These are phyloP conservation scores for Microstroma glucosiphilum DNA, from an alignment of 1,284 basidiomycete species.

Conservation along the genomic window DNA sequence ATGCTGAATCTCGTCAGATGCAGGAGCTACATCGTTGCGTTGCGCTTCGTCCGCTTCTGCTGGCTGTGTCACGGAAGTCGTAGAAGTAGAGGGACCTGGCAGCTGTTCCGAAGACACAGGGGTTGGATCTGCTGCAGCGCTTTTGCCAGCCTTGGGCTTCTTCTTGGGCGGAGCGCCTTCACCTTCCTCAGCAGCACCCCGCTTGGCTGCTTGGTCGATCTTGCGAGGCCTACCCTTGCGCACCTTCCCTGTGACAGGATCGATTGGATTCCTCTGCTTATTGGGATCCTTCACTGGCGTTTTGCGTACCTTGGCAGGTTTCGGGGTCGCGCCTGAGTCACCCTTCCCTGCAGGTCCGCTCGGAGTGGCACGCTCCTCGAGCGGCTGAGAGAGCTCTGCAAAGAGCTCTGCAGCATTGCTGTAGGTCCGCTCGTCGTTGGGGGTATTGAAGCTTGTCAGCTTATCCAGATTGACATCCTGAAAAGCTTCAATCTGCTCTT, in stretches of 20 bases:
- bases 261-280: neutral
- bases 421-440: too few species aligned
- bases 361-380: too few species aligned
- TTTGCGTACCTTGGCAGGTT: too few species aligned
- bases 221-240: slow-evolving; percentile 2
- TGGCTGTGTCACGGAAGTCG: too few species aligned
- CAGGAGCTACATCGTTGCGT: neutral
- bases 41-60: neutral
- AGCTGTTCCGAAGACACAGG: neutral
- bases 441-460: too few species aligned
- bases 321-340: too few species aligned
- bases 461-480: too few species aligned
- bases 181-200: neutral
- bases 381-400: too few species aligned
- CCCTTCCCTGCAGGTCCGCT: too few species aligned
- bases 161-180: neutral
- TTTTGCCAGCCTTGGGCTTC: neutral
- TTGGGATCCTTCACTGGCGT: neutral
- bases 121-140: neutral
- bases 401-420: too few species aligned
- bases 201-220: neutral
- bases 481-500: too few species aligned
- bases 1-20: neutral
- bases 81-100: too few species aligned
- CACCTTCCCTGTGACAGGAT: neutral